phyloP scores from a whole-genome alignment of 2,329 filamentous ascomycete genomes.

The Cercospora sp. region DNA sequence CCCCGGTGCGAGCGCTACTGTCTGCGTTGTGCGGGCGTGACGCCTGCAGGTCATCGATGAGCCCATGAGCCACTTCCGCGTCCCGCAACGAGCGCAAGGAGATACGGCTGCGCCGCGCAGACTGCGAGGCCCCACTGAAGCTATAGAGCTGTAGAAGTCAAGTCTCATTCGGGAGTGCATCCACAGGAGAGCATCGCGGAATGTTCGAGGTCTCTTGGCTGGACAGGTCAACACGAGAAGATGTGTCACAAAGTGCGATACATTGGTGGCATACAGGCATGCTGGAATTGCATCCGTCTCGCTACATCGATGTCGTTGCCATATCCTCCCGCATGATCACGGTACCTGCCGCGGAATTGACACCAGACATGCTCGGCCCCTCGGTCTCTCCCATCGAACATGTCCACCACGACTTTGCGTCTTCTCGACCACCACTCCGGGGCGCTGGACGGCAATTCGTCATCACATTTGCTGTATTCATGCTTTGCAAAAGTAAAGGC shows the following conservation, averaged over 20 bases:
- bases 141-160: neutral
- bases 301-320: neutral
- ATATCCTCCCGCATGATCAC: neutral
- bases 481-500: neutral
- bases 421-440: neutral
- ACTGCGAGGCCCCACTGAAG: neutral
- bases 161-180: neutral
- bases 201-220: neutral
- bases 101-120: neutral
- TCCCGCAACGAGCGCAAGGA: neutral
- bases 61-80: neutral
- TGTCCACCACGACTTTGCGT: neutral
- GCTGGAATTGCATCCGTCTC: neutral
- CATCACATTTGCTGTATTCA: neutral
- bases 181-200: neutral
- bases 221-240: neutral
- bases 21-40: neutral
- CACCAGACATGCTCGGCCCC: neutral
- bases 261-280: neutral
- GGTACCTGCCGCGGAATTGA: neutral
- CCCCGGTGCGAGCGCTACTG: neutral
- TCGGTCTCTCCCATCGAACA: neutral
- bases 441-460: neutral
- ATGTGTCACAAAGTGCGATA: neutral
- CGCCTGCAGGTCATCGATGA: neutral